Conservation (phyloP, 2,329 filamentous ascomycete species). For the Leptographium wingfieldii region DNA sequence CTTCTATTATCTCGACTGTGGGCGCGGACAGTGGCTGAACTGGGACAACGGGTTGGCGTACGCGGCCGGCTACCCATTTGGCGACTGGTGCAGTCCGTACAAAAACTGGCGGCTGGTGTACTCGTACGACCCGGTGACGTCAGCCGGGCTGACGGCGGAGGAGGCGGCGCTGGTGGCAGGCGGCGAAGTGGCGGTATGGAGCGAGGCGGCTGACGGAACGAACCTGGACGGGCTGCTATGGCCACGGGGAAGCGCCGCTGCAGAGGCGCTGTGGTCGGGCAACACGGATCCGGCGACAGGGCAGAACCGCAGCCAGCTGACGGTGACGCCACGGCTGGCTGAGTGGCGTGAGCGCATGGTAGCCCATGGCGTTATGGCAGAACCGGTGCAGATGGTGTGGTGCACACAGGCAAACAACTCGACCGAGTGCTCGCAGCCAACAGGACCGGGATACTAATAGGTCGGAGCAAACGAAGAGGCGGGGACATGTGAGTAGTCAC, state of each 20-base stretch:
- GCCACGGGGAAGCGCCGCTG: slow-evolving; percentile 63
- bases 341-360: slow-evolving; percentile 70
- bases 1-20: slow-evolving; percentile 77
- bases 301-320: slow-evolving; percentile 57
- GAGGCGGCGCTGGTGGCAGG: slow-evolving; percentile 59
- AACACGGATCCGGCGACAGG: slow-evolving; percentile 46
- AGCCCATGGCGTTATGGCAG: slow-evolving; percentile 48
- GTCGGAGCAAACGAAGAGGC: no score
- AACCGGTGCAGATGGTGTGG: slow-evolving; percentile 58
- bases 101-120: slow-evolving; percentile 79
- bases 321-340: slow-evolving; percentile 55
- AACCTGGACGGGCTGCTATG: slow-evolving; percentile 67
- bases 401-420: slow-evolving; percentile 49
- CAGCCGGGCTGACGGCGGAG: slow-evolving; percentile 46
- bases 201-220: slow-evolving; percentile 63
- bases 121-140: slow-evolving; percentile 53
- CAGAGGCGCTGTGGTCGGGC: slow-evolving; percentile 72
- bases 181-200: slow-evolving; percentile 73
- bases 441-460: slow-evolving; percentile 7
- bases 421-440: slow-evolving; percentile 28
- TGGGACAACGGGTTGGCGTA: slow-evolving; percentile 45
- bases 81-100: slow-evolving; percentile 67
- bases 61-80: slow-evolving; percentile 51
- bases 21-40: slow-evolving; percentile 67
- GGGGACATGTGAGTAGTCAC: no score